Conservation (phyloP, 495 filamentous ascomycete species). For the Trichoderma asperelloides region DNA sequence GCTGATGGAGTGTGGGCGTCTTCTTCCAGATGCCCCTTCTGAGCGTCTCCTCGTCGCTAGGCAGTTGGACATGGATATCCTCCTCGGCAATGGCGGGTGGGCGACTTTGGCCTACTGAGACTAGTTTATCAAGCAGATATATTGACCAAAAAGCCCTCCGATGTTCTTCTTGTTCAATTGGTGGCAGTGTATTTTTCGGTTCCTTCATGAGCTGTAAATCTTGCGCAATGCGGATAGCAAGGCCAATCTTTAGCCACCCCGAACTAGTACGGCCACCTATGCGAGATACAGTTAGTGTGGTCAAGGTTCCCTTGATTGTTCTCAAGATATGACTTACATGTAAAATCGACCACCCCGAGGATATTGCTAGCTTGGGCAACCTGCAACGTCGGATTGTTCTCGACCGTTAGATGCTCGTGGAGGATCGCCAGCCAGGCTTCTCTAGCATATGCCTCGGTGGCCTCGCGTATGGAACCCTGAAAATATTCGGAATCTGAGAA, state of each 20-base stretch:
- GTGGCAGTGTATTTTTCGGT: not conserved
- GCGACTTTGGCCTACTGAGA: not conserved
- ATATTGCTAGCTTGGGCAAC: not conserved
- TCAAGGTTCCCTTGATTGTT: not conserved
- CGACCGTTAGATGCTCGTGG: not conserved
- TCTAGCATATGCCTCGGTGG: conserved; percentile 3
- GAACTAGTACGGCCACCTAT: not conserved
- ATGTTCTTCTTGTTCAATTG: not conserved
- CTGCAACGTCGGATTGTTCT: not conserved
- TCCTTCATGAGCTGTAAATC: conserved; percentile 1
- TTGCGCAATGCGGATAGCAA: conserved; percentile 1
- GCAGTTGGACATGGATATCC: not conserved
- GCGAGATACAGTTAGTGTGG: not conserved
- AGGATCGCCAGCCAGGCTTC: not conserved
- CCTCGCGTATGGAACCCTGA: not conserved
- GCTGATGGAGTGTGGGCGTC: not conserved
- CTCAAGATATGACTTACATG: not conserved
- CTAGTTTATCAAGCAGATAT: not conserved
- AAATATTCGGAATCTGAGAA: not conserved
- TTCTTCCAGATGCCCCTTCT: conserved; percentile 4
- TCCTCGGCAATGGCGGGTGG: not conserved
- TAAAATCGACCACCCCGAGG: conserved; percentile 1
- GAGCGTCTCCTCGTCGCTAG: not conserved
- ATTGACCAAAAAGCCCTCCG: conserved; percentile 3
- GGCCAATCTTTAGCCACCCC: not conserved